Evolutionary conservation across 257 asterid genomes (phyloP).

Genomic region (Solanum lignicaule): DNA sequence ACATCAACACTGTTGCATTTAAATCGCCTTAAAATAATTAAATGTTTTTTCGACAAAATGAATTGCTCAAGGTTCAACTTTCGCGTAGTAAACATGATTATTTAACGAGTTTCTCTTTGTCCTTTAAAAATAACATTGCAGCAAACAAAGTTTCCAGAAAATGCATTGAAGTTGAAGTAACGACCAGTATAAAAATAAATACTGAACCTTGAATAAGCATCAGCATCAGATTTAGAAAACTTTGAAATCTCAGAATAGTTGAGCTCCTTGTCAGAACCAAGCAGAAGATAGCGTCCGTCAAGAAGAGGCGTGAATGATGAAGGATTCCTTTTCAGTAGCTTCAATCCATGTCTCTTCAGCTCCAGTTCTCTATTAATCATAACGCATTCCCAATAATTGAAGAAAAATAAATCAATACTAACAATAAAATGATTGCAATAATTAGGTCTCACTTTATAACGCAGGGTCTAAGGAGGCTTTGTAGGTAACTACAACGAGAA

Average conservation of each 20-base stretch:
- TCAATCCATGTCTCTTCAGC: constrained; percentile 72
- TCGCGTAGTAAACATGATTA: neutral
- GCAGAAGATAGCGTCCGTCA: constrained; percentile 87
- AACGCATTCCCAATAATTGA: neutral
- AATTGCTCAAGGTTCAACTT: neutral
- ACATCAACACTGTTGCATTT: neutral
- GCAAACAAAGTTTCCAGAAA: neutral
- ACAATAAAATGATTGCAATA: neutral
- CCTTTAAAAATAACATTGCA: neutral
- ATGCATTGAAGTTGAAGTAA: neutral
- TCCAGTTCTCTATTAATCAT: constrained; percentile 58
- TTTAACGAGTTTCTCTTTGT: neutral
- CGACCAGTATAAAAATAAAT: neutral
- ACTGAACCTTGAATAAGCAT: constrained; percentile 63
- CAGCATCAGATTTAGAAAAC: constrained; percentile 76
- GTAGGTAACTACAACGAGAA: constrained; percentile 95
- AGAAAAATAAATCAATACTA: neutral
- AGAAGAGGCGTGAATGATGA: constrained; percentile 91
- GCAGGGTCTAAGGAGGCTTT: constrained; percentile 89
- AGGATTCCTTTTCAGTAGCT: constrained; percentile 68
- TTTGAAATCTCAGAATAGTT: constrained; percentile 76
- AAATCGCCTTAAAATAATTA: neutral
- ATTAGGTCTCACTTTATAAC: constrained; percentile 36
- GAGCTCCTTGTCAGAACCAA: constrained; percentile 61
- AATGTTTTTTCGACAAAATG: neutral